Evolutionary conservation across 495 filamentous ascomycete genomes (phyloP).

Genomic region (Beverwykella pulmonaria): DNA sequence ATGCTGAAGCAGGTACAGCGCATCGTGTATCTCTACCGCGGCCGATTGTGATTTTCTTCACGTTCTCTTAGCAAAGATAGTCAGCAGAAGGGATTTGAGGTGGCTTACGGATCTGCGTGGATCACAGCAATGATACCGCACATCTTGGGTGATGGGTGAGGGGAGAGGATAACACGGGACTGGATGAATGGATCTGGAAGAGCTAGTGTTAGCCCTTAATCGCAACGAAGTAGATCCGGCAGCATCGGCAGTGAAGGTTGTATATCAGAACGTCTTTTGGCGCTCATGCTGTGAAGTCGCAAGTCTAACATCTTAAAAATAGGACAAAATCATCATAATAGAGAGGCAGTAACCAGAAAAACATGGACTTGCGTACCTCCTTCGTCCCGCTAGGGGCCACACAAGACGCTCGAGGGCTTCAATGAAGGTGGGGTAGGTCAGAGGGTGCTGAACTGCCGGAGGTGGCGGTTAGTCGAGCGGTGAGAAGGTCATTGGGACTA

Average conservation of each 20-base stretch:
- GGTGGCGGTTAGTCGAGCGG: slow-evolving; percentile 6
- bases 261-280: slow-evolving; percentile 30
- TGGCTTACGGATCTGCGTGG: slow-evolving; percentile 64
- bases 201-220: slow-evolving; percentile 1
- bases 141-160: slow-evolving; percentile 57
- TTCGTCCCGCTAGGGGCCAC: background rate
- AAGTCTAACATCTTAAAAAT: slow-evolving; percentile 41
- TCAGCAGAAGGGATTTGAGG: slow-evolving; percentile 15
- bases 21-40: slow-evolving; percentile 83
- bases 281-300: slow-evolving; percentile 27
- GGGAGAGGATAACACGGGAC: slow-evolving; percentile 4
- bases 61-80: background rate
- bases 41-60: slow-evolving; percentile 49
- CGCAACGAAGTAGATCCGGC: background rate
- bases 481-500: slow-evolving; percentile 9
- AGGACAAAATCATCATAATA: slow-evolving; percentile 36
- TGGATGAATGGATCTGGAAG: background rate
- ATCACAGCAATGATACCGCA: slow-evolving; percentile 87
- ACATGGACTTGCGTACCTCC: background rate
- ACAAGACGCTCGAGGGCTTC: background rate
- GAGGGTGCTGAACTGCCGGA: background rate
- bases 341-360: background rate
- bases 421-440: slow-evolving; percentile 4
- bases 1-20: slow-evolving; percentile 83
- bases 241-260: background rate